phyloP scores from a whole-genome alignment of 768 basidiomycete genomes.

The Boletus patriciae region DNA sequence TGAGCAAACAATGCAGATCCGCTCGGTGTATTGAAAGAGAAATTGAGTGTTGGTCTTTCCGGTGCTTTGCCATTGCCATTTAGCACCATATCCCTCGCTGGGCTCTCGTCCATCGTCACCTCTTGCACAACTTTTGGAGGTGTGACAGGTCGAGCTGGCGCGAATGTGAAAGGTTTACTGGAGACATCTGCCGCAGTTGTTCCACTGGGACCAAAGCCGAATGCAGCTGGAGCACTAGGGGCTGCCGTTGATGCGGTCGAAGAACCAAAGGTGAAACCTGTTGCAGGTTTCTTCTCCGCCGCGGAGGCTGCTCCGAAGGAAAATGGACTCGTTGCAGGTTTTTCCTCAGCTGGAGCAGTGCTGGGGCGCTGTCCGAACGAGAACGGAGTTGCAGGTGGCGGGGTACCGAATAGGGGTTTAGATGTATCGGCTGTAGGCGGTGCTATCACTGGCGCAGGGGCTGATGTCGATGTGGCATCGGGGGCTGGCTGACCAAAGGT shows the following conservation, averaged over 20 bases:
- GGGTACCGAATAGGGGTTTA: slow-evolving; percentile 44
- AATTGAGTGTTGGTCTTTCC: slow-evolving; percentile 44
- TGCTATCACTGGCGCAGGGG: slow-evolving; percentile 4
- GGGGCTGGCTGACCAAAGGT: slow-evolving; percentile 31
- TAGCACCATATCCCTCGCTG: slow-evolving; percentile 58
- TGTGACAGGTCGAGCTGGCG: slow-evolving; percentile 52
- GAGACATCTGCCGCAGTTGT: slow-evolving; percentile 43
- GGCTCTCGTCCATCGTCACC: slow-evolving; percentile 81
- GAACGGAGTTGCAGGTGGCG: slow-evolving; percentile 37
- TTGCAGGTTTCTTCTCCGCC: slow-evolving; percentile 36
- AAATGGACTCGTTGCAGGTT: slow-evolving; percentile 20
- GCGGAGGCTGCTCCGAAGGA: slow-evolving; percentile 36
- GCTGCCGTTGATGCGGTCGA: slow-evolving; percentile 37
- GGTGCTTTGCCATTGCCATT: slow-evolving; percentile 40
- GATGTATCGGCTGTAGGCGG: slow-evolving; percentile 35
- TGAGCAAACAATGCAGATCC: slow-evolving; percentile 38
- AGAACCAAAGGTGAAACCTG: slow-evolving; percentile 46
- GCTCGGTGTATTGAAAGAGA: slow-evolving; percentile 47
- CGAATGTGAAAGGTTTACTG: slow-evolving; percentile 57
- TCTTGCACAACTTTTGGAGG: slow-evolving; percentile 69
- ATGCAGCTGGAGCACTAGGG: slow-evolving; percentile 34
- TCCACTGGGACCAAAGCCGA: slow-evolving; percentile 48
- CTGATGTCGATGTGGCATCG: slow-evolving; percentile 5
- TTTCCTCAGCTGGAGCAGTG: slow-evolving; percentile 25
- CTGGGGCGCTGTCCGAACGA: slow-evolving; percentile 41